Evolutionary conservation across 441 rosid genomes (phyloP), one percentile per base, ranked within the genome.

Genomic region (Mallotus repandus): DNA sequence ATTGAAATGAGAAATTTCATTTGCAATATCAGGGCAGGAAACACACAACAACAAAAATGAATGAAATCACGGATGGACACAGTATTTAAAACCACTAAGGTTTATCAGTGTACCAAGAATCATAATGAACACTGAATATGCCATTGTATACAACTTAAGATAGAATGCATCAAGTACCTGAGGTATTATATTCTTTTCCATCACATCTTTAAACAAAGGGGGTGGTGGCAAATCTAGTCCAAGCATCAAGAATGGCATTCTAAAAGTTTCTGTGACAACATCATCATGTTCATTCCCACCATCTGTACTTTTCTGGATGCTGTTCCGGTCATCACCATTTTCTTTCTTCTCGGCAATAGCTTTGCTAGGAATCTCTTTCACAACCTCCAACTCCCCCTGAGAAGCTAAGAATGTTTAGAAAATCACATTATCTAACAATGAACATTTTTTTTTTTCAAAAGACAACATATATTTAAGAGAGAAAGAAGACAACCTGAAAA

Each of bases 111-210:
- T 54, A 46, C 22, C 29, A 71, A 13, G 29, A 29, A 45, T 11
- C 21, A 19, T 19, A 32, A 12, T 0, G 14, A 38, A 63, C 10
- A 29, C 5, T 54, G 25, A 18, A 52, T 18, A 50, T 53, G 18
- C 9, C 12, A 22, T 49, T 49, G 13, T 25, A 14, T 53, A 52
- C 48, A 32, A 53, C 49, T 49, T 21, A 63, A 32, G 13, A 64
- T 19, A 56, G 15, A 63, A 25, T 56, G 48, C 22, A 78, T 12
- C 45, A 11, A 21, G 35, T 84, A 91, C 99, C 96, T 95, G 99
- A 5, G 97, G 99, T 76, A 93, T 95, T 10, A 95, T 95, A 80
- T 93, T 95, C 81, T 95, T 95, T 83, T 95, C 99, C 99, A 95
- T 91, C 74, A 93, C 97, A 73, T 95, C 99, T 85, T 89, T 85